Percentiles rank a stretch among this genome's conserved stretches.
These are phyloP conservation scores for Xylaria telfairii DNA, from an alignment of 495 filamentous ascomycete species.

Conservation along the genomic window DNA sequence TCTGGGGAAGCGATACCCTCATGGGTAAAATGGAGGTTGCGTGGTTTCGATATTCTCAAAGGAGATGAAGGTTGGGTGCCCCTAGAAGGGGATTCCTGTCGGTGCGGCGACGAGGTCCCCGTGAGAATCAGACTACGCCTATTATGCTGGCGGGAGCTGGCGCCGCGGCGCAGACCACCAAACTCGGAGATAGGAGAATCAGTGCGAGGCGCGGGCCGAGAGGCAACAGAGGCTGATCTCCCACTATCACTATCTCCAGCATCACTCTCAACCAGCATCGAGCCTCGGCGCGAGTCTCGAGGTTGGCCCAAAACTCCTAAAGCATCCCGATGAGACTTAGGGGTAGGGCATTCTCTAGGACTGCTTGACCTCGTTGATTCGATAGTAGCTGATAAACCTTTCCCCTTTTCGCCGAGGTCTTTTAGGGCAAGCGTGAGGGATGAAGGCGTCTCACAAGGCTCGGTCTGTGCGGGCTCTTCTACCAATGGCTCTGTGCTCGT, in stretches of 20 bases:
- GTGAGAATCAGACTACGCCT: conserved; percentile 82
- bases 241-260: conserved; percentile 83
- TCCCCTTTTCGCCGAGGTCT: conserved; percentile 48
- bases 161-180: conserved; percentile 68
- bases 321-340: conserved; percentile 79
- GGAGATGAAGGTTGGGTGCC: conserved; percentile 80
- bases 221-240: conserved; percentile 76
- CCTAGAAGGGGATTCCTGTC: conserved; percentile 86
- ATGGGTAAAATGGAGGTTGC: conserved; percentile 69
- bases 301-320: conserved; percentile 67
- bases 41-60: conserved; percentile 82
- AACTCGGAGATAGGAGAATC: conserved; percentile 91
- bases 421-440: conserved; percentile 63
- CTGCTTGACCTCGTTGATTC: conserved; percentile 80
- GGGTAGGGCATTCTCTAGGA: conserved; percentile 89
- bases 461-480: conserved; percentile 57
- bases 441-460: conserved; percentile 64
- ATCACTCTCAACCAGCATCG: conserved; percentile 79
- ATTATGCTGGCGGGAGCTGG: conserved; percentile 77
- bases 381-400: conserved; percentile 47
- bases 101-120: conserved; percentile 73
- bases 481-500: conserved; percentile 35
- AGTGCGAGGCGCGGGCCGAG: conserved; percentile 68
- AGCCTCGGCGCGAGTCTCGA: conserved; percentile 69
- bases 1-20: conserved; percentile 85